Evolutionary conservation across 192 early-diverging fungal genomes (phyloP).

Genomic region (Chytriomyces sp.): DNA sequence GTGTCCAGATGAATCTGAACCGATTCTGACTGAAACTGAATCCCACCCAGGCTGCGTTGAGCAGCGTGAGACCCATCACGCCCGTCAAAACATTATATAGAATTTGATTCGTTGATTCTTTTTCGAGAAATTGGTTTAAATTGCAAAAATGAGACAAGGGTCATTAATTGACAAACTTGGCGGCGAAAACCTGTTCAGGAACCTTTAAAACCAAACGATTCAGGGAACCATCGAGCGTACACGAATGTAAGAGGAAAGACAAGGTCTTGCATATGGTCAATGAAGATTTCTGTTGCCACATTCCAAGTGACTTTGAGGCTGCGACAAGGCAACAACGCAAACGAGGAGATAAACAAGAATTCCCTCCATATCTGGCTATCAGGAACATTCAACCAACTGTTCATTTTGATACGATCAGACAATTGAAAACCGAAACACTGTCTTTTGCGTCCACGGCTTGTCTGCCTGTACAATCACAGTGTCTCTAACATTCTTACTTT

Average conservation of each 20-base stretch:
- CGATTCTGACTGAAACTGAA: constrained; percentile 46
- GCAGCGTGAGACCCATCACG: constrained; percentile 24
- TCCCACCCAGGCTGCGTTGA: constrained; percentile 48
- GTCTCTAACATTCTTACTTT: constrained; percentile 20
- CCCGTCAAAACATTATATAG: constrained; percentile 28
- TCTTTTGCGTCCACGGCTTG: constrained; percentile 40
- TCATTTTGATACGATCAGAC: no score
- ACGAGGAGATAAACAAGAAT: no score
- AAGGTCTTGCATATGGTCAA: constrained; percentile 53
- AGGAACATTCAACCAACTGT: constrained; percentile 6
- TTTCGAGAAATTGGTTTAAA: constrained; percentile 26
- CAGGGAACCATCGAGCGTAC: constrained; percentile 42
- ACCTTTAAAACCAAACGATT: constrained; percentile 34
- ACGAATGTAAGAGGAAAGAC: constrained; percentile 34
- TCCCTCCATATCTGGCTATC: constrained; percentile 10
- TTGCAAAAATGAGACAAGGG: no score
- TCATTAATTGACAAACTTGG: constrained; percentile 36
- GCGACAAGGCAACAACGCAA: no score
- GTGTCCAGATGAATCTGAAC: constrained; percentile 53
- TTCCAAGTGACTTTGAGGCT: no score
- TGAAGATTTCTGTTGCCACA: constrained; percentile 39
- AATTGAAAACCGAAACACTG: constrained; percentile 37
- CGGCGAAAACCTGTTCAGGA: constrained; percentile 39
- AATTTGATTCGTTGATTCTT: constrained; percentile 17
- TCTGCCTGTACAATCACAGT: constrained; percentile 34